A percentile compares a stretch with the other conserved stretches of the same genome.
phyloP scores from a whole-genome alignment of 768 basidiomycete genomes.

The Hemileccinum impolitum region DNA sequence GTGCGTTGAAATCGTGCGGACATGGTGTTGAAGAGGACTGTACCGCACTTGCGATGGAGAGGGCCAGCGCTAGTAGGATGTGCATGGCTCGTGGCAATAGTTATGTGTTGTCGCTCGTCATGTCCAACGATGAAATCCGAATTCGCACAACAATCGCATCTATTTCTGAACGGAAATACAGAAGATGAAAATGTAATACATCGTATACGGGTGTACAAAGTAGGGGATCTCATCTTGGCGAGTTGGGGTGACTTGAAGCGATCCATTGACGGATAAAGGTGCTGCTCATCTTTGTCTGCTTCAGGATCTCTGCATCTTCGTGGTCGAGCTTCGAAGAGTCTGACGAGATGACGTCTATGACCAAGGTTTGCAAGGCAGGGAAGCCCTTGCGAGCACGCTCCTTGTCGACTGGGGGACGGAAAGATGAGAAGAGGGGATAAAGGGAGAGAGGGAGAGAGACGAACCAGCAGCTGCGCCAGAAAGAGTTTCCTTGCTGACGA shows the following conservation, averaged over 20 bases:
- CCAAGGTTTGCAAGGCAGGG: conserved; percentile 59
- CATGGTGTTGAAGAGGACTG: background rate
- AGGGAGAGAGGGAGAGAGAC: conserved; percentile 11
- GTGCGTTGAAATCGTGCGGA: too few relatives aligned
- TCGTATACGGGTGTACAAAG: too few relatives aligned
- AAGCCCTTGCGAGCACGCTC: conserved; percentile 55
- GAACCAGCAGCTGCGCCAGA: conserved; percentile 72
- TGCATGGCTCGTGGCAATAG: too few relatives aligned
- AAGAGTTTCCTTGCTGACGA: conserved; percentile 88
- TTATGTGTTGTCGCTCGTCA: too few relatives aligned
- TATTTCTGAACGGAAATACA: too few relatives aligned
- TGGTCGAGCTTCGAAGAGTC: conserved; percentile 55
- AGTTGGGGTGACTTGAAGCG: conserved; percentile 23
- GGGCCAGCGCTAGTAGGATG: too few relatives aligned
- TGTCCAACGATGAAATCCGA: too few relatives aligned
- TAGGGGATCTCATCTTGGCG: conserved; percentile 3
- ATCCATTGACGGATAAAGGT: conserved; percentile 93
- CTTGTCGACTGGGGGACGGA: conserved; percentile 52
- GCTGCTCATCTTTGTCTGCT: conserved; percentile 89
- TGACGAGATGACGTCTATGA: conserved; percentile 89
- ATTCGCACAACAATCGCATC: too few relatives aligned
- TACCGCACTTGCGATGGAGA: too few relatives aligned
- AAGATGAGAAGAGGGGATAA: background rate
- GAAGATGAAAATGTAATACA: too few relatives aligned
- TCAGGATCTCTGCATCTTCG: conserved; percentile 65